Evolutionary conservation across 306 rosid species (phyloP), one percentile per base, ranked within the genome.

Genomic region (Morella rubra): DNA sequence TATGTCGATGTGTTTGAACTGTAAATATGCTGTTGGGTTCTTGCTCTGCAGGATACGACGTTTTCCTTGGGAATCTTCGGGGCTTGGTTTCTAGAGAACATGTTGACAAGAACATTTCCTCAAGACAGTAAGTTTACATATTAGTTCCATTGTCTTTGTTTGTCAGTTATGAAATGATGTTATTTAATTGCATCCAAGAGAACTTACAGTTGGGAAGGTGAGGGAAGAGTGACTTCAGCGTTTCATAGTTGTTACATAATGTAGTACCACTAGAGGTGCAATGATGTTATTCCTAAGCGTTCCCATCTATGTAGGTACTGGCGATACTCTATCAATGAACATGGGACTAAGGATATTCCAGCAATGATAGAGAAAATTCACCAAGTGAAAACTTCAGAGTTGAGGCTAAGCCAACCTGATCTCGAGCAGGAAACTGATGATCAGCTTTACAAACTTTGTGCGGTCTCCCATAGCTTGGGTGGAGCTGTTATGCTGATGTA

Each of bases 81-180:
- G 97, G 97, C 60, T 81, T 92, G 88, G 92, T 85, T 81, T 92
- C 97, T 66, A 85, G 97, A 84, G 97, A 92, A 79, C 97, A 92
- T 56, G 73, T 82, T 46, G 83, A 90, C 84, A 89, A 89, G 84
- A 81, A 79, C 78, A 86, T 94, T 71, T 92, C 98, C 71, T 94
- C 95, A 40, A 83, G 85, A 32, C 90, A 83, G 97, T 94, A 89
- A 89, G 97, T 80, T 79, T 76, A 19, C 66, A 8, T 53, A 80
- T 53, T 64, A 68, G 56, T 22, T 50, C 10, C 22, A 27, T 70
- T 64, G 45, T 12, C 4, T 58, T 72, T 52, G 20, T 58, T 32
- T 62, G 67, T 75, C 24, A 64, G 19, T 49, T 69, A 10, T 27
- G 15, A 40, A n/a, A 66, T 20, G 59, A 20, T 58, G 9, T 58